These are phyloP conservation scores for Acer negundo DNA, from an alignment of 345 rosid genomes.

Conservation along the genomic window DNA sequence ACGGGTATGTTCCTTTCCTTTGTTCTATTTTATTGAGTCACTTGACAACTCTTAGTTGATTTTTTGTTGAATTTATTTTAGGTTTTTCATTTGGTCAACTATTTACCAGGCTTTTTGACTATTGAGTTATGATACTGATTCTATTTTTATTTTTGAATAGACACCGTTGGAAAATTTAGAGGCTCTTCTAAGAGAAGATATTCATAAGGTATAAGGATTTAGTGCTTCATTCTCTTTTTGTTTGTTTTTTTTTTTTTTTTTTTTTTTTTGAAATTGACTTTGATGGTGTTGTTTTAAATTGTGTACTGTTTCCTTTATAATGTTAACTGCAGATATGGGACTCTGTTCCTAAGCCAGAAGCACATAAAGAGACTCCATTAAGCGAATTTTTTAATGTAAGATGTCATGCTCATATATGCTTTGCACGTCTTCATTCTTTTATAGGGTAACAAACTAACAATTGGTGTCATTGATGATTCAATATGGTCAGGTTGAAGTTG, in stretches of 20 bases:
- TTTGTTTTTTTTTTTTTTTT: background rate
- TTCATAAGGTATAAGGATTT: conserved; percentile 70
- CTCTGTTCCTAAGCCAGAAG: conserved; percentile 89
- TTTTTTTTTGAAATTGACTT: conserved; percentile 21
- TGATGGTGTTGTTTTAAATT: conserved; percentile 11
- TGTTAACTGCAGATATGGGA: conserved; percentile 87
- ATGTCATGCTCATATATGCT: background rate
- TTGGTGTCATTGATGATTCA: conserved; percentile 15
- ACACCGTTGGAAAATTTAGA: conserved; percentile 95
- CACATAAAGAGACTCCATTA: conserved; percentile 86
- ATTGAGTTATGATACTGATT: conserved; percentile 13
- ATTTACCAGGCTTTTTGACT: background rate
- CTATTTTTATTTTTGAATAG: conserved; percentile 43
- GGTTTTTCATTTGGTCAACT: background rate
- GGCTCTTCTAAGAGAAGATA: conserved; percentile 93
- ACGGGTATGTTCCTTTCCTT: conserved; percentile 52
- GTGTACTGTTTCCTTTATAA: background rate
- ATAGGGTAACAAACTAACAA: background rate
- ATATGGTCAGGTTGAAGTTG: conserved; percentile 82
- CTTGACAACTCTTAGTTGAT: conserved; percentile 5
- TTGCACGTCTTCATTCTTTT: background rate
- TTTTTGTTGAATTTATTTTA: background rate
- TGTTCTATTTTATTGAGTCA: background rate
- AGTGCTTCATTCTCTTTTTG: conserved; percentile 23
- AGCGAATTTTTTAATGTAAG: conserved; percentile 97